These are phyloP conservation scores for Plasmopara muralis DNA, from an alignment of 352 stramenopile genomes.

Conservation along the genomic window DNA sequence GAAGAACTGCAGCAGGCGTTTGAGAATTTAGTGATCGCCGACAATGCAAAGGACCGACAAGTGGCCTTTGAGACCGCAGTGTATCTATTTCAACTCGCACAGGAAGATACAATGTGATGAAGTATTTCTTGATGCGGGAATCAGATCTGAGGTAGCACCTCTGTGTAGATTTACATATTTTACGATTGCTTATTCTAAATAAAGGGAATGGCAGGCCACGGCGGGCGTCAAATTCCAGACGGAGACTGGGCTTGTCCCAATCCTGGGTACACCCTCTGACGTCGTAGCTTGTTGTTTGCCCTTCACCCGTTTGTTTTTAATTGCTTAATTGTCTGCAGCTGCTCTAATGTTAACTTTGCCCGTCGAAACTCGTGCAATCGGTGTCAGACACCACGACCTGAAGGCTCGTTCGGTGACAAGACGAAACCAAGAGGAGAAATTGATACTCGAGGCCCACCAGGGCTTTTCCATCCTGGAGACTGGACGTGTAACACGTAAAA, in stretches of 20 bases:
- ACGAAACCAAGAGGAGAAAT: slow-evolving; percentile 22
- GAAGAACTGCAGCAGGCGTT: slow-evolving; percentile 64
- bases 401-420: slow-evolving; percentile 27
- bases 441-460: slow-evolving; percentile 52
- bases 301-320: background rate
- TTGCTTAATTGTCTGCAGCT: slow-evolving; percentile 31
- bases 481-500: slow-evolving; percentile 75
- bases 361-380: slow-evolving; percentile 74
- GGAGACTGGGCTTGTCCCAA: slow-evolving; percentile 82
- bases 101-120: slow-evolving; percentile 27
- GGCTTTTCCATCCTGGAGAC: slow-evolving; percentile 73
- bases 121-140: no score
- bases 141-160: slow-evolving; percentile 23
- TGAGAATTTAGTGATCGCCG: slow-evolving; percentile 53
- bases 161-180: background rate
- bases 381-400: slow-evolving; percentile 58
- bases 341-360: slow-evolving; percentile 81
- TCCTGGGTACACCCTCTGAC: slow-evolving; percentile 34
- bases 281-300: no score
- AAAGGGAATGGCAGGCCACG: slow-evolving; percentile 28
- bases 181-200: slow-evolving; percentile 9
- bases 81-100: slow-evolving; percentile 59
- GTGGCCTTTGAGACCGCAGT: slow-evolving; percentile 50
- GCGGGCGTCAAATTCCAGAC: slow-evolving; percentile 43
- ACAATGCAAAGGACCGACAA: slow-evolving; percentile 39